Base-by-base conservation (phyloP, 2,329 filamentous ascomycete genomes). In the Verticillium nonalfalfae region DNA sequence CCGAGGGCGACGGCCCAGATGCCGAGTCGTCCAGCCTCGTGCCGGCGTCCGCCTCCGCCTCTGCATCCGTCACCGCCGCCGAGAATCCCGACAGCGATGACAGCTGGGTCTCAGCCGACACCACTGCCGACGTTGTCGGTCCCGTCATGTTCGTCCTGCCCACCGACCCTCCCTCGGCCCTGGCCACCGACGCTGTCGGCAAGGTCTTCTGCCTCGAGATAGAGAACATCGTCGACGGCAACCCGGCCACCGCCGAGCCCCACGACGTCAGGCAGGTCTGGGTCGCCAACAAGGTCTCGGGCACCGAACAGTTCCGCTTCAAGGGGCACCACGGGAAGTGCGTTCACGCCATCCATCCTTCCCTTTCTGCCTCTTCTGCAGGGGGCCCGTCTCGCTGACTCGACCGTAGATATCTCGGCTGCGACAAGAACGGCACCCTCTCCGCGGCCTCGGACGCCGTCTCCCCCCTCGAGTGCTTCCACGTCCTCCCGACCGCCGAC, bases 251-350 rank as follows among this genome's bases (percentile, higher is more conserved):
- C 5, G 92, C 94, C 9, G 95, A 99, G 76, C 95, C 95, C 58
- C 93, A 97, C 74, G 93, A 98, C 73, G 93, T 98, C 63, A 83
- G 94, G 63, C 93, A 97, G 78, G 95, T 99, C 15, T 99, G 94
- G 91, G 86, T 98, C 66, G 92, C 91, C 63, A 96, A 90, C 68
- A 85, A 84, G 66, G 88, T 97, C 13, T 85, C 89, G 0, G 94
- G 94, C 3, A 94, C 90, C 1, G 91, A 96, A 65, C 82, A 84
- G 38, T 89, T 91, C 68, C 90, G 90, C 62, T 90, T 99, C 74
- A 97, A 97, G 76, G 91, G 92, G 0, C 90, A 94, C 68, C 91
- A 97, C 75, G 93, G 93, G 65, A 89, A 85, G 89, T 93, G 26
- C 26, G 26, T 26, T n/a, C n/a, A 71, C 63, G 80, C 26, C 1